Evolutionary conservation across 345 rosid genomes (phyloP).

Genomic region (Acer yangbiense): DNA sequence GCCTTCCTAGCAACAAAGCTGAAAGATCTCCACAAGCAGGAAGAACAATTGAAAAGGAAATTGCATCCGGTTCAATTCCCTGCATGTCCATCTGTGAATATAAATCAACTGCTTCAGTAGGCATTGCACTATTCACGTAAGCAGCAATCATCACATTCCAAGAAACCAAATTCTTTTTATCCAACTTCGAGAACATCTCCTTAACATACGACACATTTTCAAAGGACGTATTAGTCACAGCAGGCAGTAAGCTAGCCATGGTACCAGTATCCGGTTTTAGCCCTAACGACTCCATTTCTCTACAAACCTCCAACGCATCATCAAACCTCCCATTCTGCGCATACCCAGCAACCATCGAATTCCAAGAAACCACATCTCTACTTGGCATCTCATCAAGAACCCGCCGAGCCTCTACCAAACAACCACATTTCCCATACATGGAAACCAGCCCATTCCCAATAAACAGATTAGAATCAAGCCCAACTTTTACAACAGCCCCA

Average conservation of each 20-base stretch:
- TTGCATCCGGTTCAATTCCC: slow-evolving; percentile 63
- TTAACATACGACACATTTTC: slow-evolving; percentile 55
- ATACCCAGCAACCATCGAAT: slow-evolving; percentile 65
- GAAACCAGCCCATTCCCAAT: slow-evolving; percentile 66
- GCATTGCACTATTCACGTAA: slow-evolving; percentile 58
- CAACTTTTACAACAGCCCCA: slow-evolving; percentile 48
- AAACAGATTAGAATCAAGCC: slow-evolving; percentile 54
- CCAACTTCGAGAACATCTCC: slow-evolving; percentile 56
- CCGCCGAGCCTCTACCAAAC: slow-evolving; percentile 54
- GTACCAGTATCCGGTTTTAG: slow-evolving; percentile 64
- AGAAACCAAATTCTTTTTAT: slow-evolving; percentile 51
- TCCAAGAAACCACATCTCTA: slow-evolving; percentile 79
- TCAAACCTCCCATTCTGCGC: slow-evolving; percentile 63
- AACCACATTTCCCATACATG: slow-evolving; percentile 74
- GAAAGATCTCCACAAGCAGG: slow-evolving; percentile 82
- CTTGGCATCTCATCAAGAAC: slow-evolving; percentile 62
- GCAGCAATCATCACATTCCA: slow-evolving; percentile 84
- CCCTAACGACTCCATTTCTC: slow-evolving; percentile 52
- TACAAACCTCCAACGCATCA: slow-evolving; percentile 66
- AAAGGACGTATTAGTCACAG: slow-evolving; percentile 54
- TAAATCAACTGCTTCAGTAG: slow-evolving; percentile 61
- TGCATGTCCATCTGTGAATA: slow-evolving; percentile 50
- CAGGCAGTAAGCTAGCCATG: slow-evolving; percentile 72
- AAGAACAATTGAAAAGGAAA: slow-evolving; percentile 62
- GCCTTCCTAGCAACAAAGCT: slow-evolving; percentile 57